Evolutionary conservation across 2,329 filamentous ascomycete species (phyloP), one percentile per base, ranked within the genome.

Genomic region (Monosporascus sp.): DNA sequence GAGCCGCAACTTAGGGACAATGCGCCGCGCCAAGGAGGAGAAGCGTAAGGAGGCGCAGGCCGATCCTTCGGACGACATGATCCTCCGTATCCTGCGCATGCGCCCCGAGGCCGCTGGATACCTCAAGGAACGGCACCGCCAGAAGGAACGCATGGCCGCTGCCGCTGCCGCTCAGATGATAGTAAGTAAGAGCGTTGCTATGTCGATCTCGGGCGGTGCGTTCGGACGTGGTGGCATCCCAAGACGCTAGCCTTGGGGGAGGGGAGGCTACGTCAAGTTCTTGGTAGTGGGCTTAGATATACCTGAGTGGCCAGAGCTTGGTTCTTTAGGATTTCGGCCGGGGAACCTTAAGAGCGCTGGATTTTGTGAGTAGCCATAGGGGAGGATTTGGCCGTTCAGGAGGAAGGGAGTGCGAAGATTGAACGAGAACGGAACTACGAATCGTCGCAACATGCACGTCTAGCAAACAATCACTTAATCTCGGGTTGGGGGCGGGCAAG

Each of bases 31-130:
- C 41, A 97, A 97, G 72, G 91, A 96, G 69, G 93, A 96, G 72
- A 97, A 96, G 76, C 82, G 94, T 59, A 91, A 92, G 63, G 93
- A 97, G 69, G 91, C 91, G 1, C 94, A 99, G 69, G 93, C 94
- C 1, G 94, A 97, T 69, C 93, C 94, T 2, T 96, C 88, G 68
- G 94, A 99, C 70, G 94, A 99, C 69, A 97, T 97, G 89, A 97
- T 99, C 61, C 72, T 99, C 64, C 82, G 94, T 20, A 99, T 99
- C 60, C 73, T 99, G 60, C 82, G 94, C 50, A 99, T 99, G 94
- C 80, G 94, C 51, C 91, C 91, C 2, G 94, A 97, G 73, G 94
- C 94, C 3, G 82, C 86, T 48, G 76, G 83, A 36, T 99, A 99
- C 71, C 78, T 99, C 56, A 90, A 90, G 65, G 93, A 97, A 70